A percentile compares a stretch with the other conserved stretches of the same genome.
Conservation (phyloP, 164 flowering plant genomes). For the Vitis rupestris region DNA sequence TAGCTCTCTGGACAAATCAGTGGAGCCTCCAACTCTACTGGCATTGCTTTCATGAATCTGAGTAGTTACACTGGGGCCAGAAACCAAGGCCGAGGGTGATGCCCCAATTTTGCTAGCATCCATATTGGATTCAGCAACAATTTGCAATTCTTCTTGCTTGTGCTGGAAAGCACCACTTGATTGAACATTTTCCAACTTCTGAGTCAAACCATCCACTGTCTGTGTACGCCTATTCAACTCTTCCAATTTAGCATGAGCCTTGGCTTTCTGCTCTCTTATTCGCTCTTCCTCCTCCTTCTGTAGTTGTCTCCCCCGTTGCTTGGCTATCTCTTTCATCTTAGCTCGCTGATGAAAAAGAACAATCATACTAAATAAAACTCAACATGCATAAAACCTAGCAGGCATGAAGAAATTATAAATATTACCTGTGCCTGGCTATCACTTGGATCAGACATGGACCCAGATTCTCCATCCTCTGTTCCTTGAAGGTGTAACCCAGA, state of each 20-base stretch:
- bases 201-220: slow-evolving; percentile 33
- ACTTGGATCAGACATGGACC: slow-evolving; percentile 32
- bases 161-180: slow-evolving; percentile 15
- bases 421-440: slow-evolving; percentile 61
- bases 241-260: slow-evolving; percentile 89
- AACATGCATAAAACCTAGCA: slow-evolving; percentile 2
- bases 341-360: slow-evolving; percentile 57
- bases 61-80: slow-evolving; percentile 18
- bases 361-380: not conserved
- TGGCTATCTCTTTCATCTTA: slow-evolving; percentile 75
- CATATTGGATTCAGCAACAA: slow-evolving; percentile 4
- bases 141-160: slow-evolving; percentile 35
- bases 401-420: not conserved
- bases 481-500: slow-evolving; percentile 21
- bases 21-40: slow-evolving; percentile 19
- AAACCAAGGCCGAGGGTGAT: slow-evolving; percentile 11
- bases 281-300: slow-evolving; percentile 95
- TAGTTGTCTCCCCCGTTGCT: slow-evolving; percentile 71
- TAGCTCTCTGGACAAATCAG: slow-evolving; percentile 14
- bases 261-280: slow-evolving; percentile 84
- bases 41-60: slow-evolving; percentile 16
- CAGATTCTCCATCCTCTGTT: slow-evolving; percentile 43
- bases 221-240: slow-evolving; percentile 75
- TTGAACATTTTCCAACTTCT: slow-evolving; percentile 34
- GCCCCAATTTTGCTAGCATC: slow-evolving; percentile 15